Conservation (phyloP, 228 moss, liverwort and hornwort genomes). For the Sphagnum magellanicum region DNA sequence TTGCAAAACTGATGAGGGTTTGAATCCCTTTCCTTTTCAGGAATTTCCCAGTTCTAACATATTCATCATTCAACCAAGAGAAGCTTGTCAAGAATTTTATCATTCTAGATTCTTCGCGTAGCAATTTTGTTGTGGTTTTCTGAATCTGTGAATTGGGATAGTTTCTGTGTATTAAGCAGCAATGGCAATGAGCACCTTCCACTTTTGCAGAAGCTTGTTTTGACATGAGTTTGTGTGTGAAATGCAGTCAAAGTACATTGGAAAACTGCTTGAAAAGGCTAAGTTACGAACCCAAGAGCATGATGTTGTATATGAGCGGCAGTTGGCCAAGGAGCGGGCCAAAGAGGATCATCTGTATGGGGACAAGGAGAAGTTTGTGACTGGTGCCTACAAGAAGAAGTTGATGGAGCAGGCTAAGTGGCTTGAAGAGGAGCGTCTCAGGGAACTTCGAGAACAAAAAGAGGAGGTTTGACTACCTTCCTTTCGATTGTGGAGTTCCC, state of each 20-base stretch:
- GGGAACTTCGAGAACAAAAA: conserved; percentile 64
- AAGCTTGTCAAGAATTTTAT: neutral
- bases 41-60: neutral
- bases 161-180: too few relatives aligned
- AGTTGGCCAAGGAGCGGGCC: conserved; percentile 80
- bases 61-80: neutral
- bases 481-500: neutral
- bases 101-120: neutral
- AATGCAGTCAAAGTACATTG: conserved; percentile 88
- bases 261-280: conserved; percentile 77
- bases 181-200: too few relatives aligned
- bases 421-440: conserved; percentile 83
- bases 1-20: too few relatives aligned
- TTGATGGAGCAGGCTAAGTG: conserved; percentile 90
- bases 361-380: conserved; percentile 97
- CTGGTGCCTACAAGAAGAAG: conserved; percentile 91
- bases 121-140: neutral
- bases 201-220: too few relatives aligned
- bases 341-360: conserved; percentile 89
- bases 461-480: conserved; percentile 46
- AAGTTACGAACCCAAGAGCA: conserved; percentile 82
- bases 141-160: too few relatives aligned
- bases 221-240: too few relatives aligned
- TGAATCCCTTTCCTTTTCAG: too few relatives aligned
- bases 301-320: conserved; percentile 82